phyloP scores from a whole-genome alignment of 345 rosid genomes.

The Fremontodendron californicum region DNA sequence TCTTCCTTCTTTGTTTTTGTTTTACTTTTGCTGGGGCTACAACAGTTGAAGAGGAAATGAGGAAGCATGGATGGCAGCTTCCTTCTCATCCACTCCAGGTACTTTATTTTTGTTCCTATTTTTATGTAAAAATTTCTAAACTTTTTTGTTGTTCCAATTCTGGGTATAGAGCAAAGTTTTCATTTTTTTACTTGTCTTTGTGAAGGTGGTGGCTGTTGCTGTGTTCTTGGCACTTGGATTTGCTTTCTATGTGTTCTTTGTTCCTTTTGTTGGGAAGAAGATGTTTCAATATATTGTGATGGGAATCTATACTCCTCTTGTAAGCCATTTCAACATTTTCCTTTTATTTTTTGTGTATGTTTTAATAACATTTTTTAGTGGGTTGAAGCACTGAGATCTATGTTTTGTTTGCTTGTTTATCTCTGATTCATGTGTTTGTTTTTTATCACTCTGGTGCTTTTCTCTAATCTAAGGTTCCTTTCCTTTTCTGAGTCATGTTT shows the following conservation, averaged over 20 bases:
- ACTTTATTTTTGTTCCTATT: background rate
- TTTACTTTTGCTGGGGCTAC: slow-evolving; percentile 24
- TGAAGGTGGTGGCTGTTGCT: slow-evolving; percentile 97
- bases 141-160: slow-evolving; percentile 6
- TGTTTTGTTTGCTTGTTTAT: slow-evolving; percentile 21
- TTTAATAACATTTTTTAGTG: background rate
- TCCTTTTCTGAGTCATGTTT: slow-evolving; percentile 15
- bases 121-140: background rate
- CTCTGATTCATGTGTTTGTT: slow-evolving; percentile 19
- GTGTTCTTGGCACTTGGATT: slow-evolving; percentile 96
- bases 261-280: slow-evolving; percentile 92
- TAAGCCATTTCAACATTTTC: slow-evolving; percentile 32
- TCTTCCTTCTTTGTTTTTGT: slow-evolving; percentile 22
- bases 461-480: slow-evolving; percentile 17
- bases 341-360: background rate
- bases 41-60: slow-evolving; percentile 56
- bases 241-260: slow-evolving; percentile 98
- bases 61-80: slow-evolving; percentile 99
- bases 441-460: slow-evolving; percentile 1
- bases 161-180: slow-evolving; percentile 21
- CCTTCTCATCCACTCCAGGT: slow-evolving; percentile 99
- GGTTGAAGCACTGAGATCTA: slow-evolving; percentile 42
- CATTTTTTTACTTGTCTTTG: slow-evolving; percentile 20
- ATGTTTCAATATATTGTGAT: slow-evolving; percentile 65
- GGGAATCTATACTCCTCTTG: slow-evolving; percentile 96